Evolutionary conservation across 257 asterid genomes (phyloP).

Genomic region (Solanum chilense): DNA sequence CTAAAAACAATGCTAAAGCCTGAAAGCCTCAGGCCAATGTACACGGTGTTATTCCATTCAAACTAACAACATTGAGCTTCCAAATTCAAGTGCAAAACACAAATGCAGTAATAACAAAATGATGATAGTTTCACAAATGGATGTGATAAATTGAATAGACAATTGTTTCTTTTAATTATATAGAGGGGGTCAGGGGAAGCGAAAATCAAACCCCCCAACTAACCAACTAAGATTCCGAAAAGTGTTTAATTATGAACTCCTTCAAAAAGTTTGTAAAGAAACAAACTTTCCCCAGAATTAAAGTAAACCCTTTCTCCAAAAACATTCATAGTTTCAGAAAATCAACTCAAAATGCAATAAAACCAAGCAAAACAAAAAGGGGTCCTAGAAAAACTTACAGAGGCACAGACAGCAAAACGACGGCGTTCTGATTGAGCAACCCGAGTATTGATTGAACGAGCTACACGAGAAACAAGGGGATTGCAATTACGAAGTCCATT

Average conservation of each 20-base stretch:
- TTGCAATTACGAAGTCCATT: slow-evolving; percentile 6
- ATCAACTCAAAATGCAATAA: neutral
- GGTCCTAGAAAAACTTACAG: slow-evolving; percentile 25
- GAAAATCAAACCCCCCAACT: neutral
- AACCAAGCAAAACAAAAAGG: neutral
- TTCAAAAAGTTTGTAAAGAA: neutral
- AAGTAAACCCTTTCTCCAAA: neutral
- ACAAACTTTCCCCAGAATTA: neutral
- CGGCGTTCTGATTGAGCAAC: slow-evolving; percentile 21
- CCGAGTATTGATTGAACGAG: slow-evolving; percentile 31
- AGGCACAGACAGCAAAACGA: slow-evolving; percentile 38
- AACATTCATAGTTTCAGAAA: neutral
- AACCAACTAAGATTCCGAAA: neutral
- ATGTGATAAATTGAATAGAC: neutral
- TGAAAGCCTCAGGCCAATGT: neutral
- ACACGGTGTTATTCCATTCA: neutral
- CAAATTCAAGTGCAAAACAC: neutral
- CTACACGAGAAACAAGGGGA: slow-evolving; percentile 12
- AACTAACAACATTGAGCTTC: neutral
- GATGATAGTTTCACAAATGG: neutral
- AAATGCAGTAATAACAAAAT: neutral
- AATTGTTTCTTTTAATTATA: neutral
- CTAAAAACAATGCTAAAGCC: neutral
- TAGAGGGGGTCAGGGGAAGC: neutral
- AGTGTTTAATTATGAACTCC: neutral